Evolutionary conservation across 805 yeast species (phyloP).

Genomic region (Metschnikowia koreensis): DNA sequence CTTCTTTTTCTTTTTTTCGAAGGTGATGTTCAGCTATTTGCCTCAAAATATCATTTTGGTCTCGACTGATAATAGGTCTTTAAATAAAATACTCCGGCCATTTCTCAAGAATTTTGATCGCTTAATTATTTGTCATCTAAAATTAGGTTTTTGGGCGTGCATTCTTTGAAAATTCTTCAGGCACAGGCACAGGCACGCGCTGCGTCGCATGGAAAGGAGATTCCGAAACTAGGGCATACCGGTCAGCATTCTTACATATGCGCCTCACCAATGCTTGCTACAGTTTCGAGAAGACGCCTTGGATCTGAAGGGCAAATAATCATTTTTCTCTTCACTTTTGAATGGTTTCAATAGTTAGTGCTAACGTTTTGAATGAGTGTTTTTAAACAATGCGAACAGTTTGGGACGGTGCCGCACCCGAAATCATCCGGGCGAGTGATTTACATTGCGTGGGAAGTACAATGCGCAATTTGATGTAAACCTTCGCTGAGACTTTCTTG

Average conservation of each 20-base stretch:
- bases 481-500: too few species aligned
- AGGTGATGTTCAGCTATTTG: too few species aligned
- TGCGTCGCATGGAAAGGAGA: constrained; percentile 7
- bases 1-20: too few species aligned
- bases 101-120: background rate
- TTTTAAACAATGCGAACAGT: too few species aligned
- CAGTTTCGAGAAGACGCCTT: background rate
- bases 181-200: constrained; percentile 9
- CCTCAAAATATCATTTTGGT: too few species aligned
- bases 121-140: background rate
- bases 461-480: too few species aligned
- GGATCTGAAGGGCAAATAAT: background rate
- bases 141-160: constrained; percentile 5
- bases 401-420: too few species aligned
- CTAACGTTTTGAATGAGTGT: too few species aligned
- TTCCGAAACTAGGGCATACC: background rate
- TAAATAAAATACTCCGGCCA: too few species aligned
- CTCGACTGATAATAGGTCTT: too few species aligned
- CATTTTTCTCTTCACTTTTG: background rate
- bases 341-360: background rate
- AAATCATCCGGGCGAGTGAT: too few species aligned
- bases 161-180: background rate
- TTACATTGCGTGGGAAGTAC: too few species aligned
- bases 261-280: background rate
- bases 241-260: background rate